Evolutionary conservation across 257 asterid genomes (phyloP).

Genomic region (Nicotiana tomentosiformis): DNA sequence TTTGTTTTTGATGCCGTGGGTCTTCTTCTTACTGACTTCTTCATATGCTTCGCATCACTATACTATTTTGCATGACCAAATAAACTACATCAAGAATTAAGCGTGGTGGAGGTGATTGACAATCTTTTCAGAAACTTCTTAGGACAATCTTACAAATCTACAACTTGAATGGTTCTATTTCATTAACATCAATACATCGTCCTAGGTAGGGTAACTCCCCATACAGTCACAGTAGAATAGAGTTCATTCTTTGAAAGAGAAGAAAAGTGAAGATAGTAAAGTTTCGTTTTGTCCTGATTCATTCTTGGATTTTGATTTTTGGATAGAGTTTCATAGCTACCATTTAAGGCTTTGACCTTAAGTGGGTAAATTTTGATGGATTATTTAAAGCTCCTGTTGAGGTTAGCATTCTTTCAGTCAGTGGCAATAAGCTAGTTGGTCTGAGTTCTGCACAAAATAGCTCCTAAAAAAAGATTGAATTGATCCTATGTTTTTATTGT

Average conservation of each 20-base stretch:
- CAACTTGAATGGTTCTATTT: neutral
- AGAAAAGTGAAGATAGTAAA: neutral
- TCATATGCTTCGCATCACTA: conserved; percentile 66
- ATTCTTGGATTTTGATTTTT: neutral
- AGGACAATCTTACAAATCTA: neutral
- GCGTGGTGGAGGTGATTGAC: neutral
- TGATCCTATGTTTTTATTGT: neutral
- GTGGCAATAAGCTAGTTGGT: neutral
- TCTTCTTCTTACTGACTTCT: conserved; percentile 56
- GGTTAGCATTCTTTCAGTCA: neutral
- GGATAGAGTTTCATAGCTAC: neutral
- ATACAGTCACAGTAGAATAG: neutral
- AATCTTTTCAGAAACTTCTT: neutral
- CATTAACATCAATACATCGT: neutral
- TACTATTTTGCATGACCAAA: conserved; percentile 37
- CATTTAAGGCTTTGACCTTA: neutral
- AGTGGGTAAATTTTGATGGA: conserved; percentile 4
- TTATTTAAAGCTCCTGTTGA: neutral
- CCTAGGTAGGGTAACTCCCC: neutral
- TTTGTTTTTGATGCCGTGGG: conserved; percentile 90
- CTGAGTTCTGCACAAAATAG: neutral
- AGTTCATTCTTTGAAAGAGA: neutral
- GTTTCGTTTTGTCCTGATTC: neutral
- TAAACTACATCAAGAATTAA: neutral
- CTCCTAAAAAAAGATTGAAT: neutral